Evolutionary conservation across 805 yeast species (phyloP).

Genomic region (Candida pini): DNA sequence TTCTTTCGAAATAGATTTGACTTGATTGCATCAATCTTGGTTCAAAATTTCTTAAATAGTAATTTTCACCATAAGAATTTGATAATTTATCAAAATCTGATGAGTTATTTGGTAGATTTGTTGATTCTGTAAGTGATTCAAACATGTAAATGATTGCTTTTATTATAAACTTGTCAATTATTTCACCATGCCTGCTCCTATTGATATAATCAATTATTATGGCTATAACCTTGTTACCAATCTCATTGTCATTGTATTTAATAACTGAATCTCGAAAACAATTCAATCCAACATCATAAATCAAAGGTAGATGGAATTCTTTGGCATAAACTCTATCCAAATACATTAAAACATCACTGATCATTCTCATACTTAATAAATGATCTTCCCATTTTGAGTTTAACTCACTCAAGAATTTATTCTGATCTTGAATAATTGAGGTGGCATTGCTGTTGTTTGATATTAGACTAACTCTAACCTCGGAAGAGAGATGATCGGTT

Average conservation of each 20-base stretch:
- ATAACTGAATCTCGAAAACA: constrained; percentile 60
- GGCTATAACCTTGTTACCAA: constrained; percentile 46
- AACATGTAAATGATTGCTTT: constrained; percentile 64
- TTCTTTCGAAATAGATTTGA: constrained; percentile 44
- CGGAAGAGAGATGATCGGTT: constrained; percentile 37
- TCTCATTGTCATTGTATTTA: constrained; percentile 38
- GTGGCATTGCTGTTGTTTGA: constrained; percentile 5
- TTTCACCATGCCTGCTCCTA: constrained; percentile 47
- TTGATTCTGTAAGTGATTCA: constrained; percentile 49
- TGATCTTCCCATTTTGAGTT: constrained; percentile 65
- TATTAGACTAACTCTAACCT: constrained; percentile 16
- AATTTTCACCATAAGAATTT: constrained; percentile 46
- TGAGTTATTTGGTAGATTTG: constrained; percentile 6
- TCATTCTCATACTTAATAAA: constrained; percentile 64
- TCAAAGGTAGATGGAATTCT: constrained; percentile 53
- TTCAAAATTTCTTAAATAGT: constrained; percentile 61
- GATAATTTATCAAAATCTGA: too few relatives aligned
- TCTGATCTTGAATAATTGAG: constrained; percentile 12
- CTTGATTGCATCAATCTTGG: constrained; percentile 54
- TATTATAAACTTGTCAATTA: constrained; percentile 53
- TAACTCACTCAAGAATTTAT: constrained; percentile 28
- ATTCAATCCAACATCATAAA: constrained; percentile 69
- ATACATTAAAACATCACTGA: constrained; percentile 81
- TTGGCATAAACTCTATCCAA: constrained; percentile 80
- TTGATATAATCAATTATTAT: constrained; percentile 52